Base-by-base conservation (phyloP, 495 filamentous ascomycete genomes). In the Schizothecium vesticola region DNA sequence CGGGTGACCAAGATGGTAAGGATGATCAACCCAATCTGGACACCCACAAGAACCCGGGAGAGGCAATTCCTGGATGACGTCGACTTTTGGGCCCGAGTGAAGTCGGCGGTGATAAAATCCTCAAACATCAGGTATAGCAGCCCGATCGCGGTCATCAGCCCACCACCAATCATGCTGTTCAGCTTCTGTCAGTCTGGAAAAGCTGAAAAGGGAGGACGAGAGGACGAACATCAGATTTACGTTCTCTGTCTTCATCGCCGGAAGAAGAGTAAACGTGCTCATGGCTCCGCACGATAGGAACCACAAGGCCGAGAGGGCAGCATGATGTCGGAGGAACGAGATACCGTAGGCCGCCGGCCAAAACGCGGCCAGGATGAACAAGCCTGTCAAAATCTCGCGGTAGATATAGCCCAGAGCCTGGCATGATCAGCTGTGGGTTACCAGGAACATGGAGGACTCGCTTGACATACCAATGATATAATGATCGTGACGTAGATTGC, bases 181-280 rank as follows among this genome's bases (percentile, higher is more conserved):
- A 56, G 43, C 13, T 5, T 43, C 36, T 23, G 56, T 84, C 67
- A 82, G 79, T 73, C 25, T 75, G 59, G 25, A 51, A 7, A 9
- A n/a, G 5, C 57, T 33, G 5, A 63, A 3, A 64, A 28, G 26
- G 63, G 59, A 58, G 33, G 62, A 16, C 19, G 43, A 22, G 43
- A 56, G 13, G 25, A 82, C 90, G 68, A 82, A 96, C 92, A 97
- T 96, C 60, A 92, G 80, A 70, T 76, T 84, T 21, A 91, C 74
- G 76, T 91, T 84, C 76, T 99, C 96, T 1, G 87, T 81, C 74
- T 97, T 99, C 71, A 90, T 87, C 0, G 89, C 96, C 7, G 93
- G 91, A 16, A 99, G 83, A 24, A 97, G 78, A 22, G 96, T 98
- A 72, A 99, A 99, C 24, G 86, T 83, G 73, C 93, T 94, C 94